Conservation (phyloP, 1,284 basidiomycete species). For the Somion occarium region DNA sequence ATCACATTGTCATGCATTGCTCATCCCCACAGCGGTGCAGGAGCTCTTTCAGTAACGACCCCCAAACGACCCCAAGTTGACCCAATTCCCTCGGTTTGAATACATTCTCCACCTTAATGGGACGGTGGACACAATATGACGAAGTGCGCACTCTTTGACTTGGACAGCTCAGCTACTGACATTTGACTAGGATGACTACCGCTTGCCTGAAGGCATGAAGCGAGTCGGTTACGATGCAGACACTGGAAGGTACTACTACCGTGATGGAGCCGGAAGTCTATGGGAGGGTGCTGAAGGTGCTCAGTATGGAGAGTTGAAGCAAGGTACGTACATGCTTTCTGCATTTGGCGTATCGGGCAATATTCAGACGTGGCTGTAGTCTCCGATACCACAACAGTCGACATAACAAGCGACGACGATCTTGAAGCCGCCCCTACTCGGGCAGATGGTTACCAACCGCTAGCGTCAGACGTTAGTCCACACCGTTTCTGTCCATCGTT, state of each 20-base stretch:
- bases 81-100: too few relatives aligned
- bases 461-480: slow-evolving; percentile 49
- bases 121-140: slow-evolving; percentile 38
- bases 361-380: not conserved
- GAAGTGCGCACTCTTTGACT: slow-evolving; percentile 24
- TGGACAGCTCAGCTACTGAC: not conserved
- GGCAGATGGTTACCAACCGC: slow-evolving; percentile 50
- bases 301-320: slow-evolving; percentile 30
- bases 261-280: slow-evolving; percentile 26
- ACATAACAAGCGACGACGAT: slow-evolving; percentile 35
- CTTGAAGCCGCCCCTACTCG: slow-evolving; percentile 50
- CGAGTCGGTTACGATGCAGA: slow-evolving; percentile 40
- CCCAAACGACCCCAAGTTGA: too few relatives aligned
- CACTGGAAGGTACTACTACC: slow-evolving; percentile 34
- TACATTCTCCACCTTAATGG: slow-evolving; percentile 26
- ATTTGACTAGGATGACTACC: slow-evolving; percentile 31
- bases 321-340: slow-evolving; percentile 23
- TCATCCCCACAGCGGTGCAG: too few relatives aligned
- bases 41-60: too few relatives aligned
- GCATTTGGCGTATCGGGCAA: not conserved
- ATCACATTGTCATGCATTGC: too few relatives aligned
- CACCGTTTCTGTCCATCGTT: not conserved
- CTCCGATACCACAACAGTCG: not conserved
- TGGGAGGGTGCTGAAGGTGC: slow-evolving; percentile 35
- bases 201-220: slow-evolving; percentile 38